These are phyloP conservation scores for Carex kokanica DNA, from an alignment of 176 grass and related monocot species.

Conservation along the genomic window DNA sequence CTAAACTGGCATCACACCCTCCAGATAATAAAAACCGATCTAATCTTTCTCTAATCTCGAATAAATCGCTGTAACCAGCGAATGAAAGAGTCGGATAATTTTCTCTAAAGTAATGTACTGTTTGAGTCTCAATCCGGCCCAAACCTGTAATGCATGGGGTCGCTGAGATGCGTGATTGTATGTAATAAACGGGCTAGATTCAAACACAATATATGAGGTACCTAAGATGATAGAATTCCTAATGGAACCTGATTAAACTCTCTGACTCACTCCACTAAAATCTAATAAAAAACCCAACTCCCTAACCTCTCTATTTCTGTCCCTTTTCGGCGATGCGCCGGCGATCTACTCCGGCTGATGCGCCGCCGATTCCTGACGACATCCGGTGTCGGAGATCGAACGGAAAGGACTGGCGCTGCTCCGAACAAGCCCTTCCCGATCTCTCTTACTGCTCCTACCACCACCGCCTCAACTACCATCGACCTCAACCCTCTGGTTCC, in stretches of 20 bases:
- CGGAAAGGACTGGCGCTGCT: slow-evolving; percentile 30
- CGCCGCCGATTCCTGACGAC: slow-evolving; percentile 26
- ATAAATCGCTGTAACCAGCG: not conserved
- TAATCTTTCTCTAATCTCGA: not conserved
- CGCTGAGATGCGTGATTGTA: too few relatives aligned
- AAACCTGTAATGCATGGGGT: too few relatives aligned
- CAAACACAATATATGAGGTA: too few relatives aligned
- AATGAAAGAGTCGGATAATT: too few relatives aligned
- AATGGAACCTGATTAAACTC: not conserved
- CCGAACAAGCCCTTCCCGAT: slow-evolving; percentile 18
- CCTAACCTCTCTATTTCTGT: not conserved
- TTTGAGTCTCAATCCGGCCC: too few relatives aligned
- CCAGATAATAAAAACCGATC: not conserved
- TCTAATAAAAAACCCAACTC: not conserved
- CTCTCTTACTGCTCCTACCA: slow-evolving; percentile 42
- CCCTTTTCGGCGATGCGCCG: slow-evolving; percentile 30
- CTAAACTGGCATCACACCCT: too few relatives aligned
- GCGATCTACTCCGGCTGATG: slow-evolving; percentile 21
- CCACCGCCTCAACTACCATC: slow-evolving; percentile 30
- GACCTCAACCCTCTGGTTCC: not conserved
- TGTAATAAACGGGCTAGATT: too few relatives aligned
- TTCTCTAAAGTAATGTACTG: too few relatives aligned
- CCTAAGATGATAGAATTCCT: too few relatives aligned
- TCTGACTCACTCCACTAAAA: not conserved
- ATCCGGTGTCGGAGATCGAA: slow-evolving; percentile 20